Conservation (phyloP, 495 filamentous ascomycete species). For the Aspergillus indologenus region DNA sequence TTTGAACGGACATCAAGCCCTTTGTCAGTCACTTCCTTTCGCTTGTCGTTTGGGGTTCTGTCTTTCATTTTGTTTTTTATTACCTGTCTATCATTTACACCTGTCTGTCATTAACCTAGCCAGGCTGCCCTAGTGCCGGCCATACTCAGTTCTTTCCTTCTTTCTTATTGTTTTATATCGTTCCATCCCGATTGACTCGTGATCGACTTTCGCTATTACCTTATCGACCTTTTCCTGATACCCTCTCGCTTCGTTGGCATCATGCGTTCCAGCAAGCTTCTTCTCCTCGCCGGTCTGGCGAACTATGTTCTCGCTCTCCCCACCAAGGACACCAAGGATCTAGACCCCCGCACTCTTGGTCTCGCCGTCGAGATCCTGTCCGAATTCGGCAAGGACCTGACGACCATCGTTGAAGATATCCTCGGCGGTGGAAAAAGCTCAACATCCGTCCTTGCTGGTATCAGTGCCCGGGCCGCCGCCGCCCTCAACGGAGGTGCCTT, state of each 20-base stretch:
- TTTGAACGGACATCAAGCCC: conserved; percentile 19
- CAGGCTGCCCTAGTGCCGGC: conserved; percentile 24
- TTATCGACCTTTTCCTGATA: conserved; percentile 15
- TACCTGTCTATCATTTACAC: conserved; percentile 3
- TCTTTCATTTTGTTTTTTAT: conserved; percentile 24
- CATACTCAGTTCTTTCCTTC: conserved; percentile 15
- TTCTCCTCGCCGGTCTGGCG: conserved; percentile 42
- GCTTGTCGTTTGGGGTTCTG: conserved; percentile 21
- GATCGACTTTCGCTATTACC: conserved; percentile 11
- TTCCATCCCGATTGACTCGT: conserved; percentile 1
- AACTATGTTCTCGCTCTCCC: conserved; percentile 36
- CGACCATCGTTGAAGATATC: conserved; percentile 22
- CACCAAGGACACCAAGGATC: conserved; percentile 24
- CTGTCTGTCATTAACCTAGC: conserved; percentile 39
- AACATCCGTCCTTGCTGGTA: conserved; percentile 25
- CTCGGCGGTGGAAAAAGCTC: conserved; percentile 25
- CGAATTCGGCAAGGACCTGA: conserved; percentile 7
- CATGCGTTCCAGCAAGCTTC: conserved; percentile 38
- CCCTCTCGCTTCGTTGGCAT: conserved; percentile 19
- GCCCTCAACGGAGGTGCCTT: conserved; percentile 40
- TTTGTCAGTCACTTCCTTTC: conserved; percentile 24
- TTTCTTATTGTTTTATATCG: conserved; percentile 17
- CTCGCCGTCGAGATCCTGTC: conserved; percentile 20
- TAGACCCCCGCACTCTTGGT: conserved; percentile 32
- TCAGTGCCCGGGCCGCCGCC: conserved; percentile 39